A percentile compares a stretch with the other conserved stretches of the same genome.
These are phyloP conservation scores for Aureobasidium lini DNA, from an alignment of 2,329 filamentous ascomycete species.

Conservation along the genomic window DNA sequence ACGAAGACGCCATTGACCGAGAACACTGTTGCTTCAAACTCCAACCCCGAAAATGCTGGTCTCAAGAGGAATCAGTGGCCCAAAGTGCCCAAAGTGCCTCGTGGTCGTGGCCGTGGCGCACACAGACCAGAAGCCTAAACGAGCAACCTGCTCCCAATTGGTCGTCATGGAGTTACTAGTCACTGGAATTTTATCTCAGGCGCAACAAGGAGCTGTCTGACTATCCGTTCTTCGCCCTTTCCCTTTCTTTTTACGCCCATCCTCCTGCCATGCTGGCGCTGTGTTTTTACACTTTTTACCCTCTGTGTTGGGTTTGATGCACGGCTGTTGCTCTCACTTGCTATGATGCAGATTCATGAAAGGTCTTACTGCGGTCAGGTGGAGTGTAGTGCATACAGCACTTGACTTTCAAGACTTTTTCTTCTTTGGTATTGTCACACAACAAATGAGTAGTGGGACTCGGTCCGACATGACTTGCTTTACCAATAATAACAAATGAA, in stretches of 20 bases:
- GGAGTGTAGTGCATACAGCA: background rate
- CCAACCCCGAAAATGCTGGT: background rate
- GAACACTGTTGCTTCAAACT: background rate
- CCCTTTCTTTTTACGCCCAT: background rate
- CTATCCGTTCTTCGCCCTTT: background rate
- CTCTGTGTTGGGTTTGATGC: background rate
- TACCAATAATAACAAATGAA: background rate
- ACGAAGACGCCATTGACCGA: background rate
- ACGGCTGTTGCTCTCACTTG: background rate
- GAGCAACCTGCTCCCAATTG: background rate
- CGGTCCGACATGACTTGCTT: background rate
- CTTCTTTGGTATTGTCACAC: background rate
- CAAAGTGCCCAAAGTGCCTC: conserved; percentile 2
- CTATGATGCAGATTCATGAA: background rate
- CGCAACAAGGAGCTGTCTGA: conserved; percentile 1
- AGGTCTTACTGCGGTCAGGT: background rate
- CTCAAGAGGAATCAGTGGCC: background rate
- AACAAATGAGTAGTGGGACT: background rate
- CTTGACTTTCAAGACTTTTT: background rate
- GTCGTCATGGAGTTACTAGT: background rate
- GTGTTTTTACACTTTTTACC: background rate
- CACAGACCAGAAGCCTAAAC: background rate
- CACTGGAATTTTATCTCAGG: background rate
- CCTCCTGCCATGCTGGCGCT: background rate
- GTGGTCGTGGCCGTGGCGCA: background rate